Conservation (phyloP, 768 basidiomycete genomes). For the Lentinula edodes region DNA sequence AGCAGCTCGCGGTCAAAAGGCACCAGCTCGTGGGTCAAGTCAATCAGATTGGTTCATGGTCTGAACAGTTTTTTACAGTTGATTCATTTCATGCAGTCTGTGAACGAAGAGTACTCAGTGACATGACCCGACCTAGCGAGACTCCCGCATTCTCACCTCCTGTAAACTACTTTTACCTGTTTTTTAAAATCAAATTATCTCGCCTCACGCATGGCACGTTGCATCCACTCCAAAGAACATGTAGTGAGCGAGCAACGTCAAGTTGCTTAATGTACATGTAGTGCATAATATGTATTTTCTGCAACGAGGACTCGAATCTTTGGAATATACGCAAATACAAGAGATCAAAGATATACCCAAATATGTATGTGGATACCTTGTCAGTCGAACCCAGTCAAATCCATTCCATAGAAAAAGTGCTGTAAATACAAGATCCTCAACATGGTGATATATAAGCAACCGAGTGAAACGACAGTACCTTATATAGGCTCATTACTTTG, state of each 20-base stretch:
- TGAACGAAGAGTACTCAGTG: constrained; percentile 48
- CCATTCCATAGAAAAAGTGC: constrained; percentile 55
- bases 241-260: background rate
- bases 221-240: background rate
- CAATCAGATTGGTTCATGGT: background rate
- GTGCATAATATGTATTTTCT: background rate
- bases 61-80: constrained; percentile 35
- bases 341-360: background rate
- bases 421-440: constrained; percentile 14
- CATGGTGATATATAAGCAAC: background rate
- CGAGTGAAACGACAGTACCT: constrained; percentile 38
- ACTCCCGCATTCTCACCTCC: background rate
- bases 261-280: background rate
- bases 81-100: constrained; percentile 52
- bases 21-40: constrained; percentile 58
- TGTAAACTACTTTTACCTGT: background rate
- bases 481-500: constrained; percentile 90
- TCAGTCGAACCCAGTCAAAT: constrained; percentile 52
- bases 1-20: constrained; percentile 58
- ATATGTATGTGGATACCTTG: background rate
- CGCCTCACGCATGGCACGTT: background rate
- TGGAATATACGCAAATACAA: too few species aligned
- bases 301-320: background rate
- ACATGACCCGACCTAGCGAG: background rate
- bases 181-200: background rate